Conservation (phyloP, 2,329 filamentous ascomycete genomes). For the Dactylellina sp. region DNA sequence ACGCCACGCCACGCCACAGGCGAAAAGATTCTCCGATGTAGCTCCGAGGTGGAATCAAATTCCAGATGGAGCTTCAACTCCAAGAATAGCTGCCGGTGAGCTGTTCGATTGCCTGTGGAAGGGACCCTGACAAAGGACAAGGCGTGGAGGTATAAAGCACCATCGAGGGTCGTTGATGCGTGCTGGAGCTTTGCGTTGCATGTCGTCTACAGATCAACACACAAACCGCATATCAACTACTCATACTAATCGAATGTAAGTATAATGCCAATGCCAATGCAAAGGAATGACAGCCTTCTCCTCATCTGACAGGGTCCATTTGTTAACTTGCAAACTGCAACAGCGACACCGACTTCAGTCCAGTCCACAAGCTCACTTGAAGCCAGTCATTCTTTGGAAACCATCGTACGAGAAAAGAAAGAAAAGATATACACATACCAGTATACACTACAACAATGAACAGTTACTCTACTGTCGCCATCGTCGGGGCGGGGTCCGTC, state of each 20-base stretch:
- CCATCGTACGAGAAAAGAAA: constrained; percentile 10
- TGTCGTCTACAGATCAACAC: constrained; percentile 56
- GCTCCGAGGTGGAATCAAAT: constrained; percentile 26
- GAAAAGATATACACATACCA: constrained; percentile 8
- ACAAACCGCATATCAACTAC: constrained; percentile 39
- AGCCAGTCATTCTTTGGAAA: constrained; percentile 32
- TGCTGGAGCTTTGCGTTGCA: constrained; percentile 34
- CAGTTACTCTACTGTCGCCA: constrained; percentile 45
- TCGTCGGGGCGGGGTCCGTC: constrained; percentile 61
- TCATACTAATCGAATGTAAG: constrained; percentile 11
- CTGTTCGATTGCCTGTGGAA: constrained; percentile 3
- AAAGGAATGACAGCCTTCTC: neutral
- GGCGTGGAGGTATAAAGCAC: constrained; percentile 4
- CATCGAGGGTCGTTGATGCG: constrained; percentile 1
- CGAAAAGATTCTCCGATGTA: constrained; percentile 48
- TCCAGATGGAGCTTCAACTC: constrained; percentile 26
- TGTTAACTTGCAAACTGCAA: constrained; percentile 9
- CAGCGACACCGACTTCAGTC: constrained; percentile 10
- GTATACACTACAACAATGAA: constrained; percentile 19
- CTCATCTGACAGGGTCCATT: neutral
- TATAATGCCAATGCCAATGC: constrained; percentile 1
- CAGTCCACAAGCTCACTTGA: constrained; percentile 29
- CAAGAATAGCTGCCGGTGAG: constrained; percentile 10
- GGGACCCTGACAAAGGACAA: neutral
- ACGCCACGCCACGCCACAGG: constrained; percentile 14